Conservation (phyloP, 208 protist genomes). For the Lotmaria passim region DNA sequence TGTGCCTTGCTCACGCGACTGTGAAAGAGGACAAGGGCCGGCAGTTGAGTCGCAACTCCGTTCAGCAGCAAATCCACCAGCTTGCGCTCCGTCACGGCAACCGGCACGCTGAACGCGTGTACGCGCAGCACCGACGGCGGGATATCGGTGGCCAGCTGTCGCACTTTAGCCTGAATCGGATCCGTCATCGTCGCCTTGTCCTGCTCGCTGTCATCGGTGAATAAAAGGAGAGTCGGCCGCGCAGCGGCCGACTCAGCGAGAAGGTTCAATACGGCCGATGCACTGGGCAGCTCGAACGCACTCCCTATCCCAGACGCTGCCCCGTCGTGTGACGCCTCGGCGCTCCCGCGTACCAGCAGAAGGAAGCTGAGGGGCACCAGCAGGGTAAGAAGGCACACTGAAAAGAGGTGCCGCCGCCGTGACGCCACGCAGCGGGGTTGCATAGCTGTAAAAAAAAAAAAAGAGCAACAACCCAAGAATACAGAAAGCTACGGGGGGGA, state of each 20-base stretch:
- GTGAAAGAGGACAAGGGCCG: conserved; percentile 29
- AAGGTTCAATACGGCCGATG: background rate
- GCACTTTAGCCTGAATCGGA: conserved; percentile 9
- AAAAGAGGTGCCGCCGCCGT: background rate
- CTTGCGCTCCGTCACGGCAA: conserved; percentile 2
- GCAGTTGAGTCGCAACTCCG: conserved; percentile 10
- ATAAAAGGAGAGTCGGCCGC: conserved; percentile 24
- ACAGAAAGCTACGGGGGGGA: background rate
- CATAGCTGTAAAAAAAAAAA: conserved; percentile 5
- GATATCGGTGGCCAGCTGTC: conserved; percentile 11
- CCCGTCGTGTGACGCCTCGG: background rate
- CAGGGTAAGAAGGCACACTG: background rate
- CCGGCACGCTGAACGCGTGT: conserved; percentile 21
- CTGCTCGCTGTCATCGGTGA: conserved; percentile 12
- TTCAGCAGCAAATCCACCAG: conserved; percentile 21
- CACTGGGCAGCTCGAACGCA: conserved; percentile 9
- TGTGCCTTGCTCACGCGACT: conserved; percentile 14
- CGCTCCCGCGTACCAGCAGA: background rate
- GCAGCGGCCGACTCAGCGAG: background rate
- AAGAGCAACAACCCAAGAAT: background rate
- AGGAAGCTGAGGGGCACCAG: background rate
- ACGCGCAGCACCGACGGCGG: conserved; percentile 23
- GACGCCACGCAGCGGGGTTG: background rate
- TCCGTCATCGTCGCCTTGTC: background rate
- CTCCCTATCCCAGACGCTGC: background rate